Conservation (phyloP, 2,329 filamentous ascomycete genomes). For the Exserohilum rostratum region DNA sequence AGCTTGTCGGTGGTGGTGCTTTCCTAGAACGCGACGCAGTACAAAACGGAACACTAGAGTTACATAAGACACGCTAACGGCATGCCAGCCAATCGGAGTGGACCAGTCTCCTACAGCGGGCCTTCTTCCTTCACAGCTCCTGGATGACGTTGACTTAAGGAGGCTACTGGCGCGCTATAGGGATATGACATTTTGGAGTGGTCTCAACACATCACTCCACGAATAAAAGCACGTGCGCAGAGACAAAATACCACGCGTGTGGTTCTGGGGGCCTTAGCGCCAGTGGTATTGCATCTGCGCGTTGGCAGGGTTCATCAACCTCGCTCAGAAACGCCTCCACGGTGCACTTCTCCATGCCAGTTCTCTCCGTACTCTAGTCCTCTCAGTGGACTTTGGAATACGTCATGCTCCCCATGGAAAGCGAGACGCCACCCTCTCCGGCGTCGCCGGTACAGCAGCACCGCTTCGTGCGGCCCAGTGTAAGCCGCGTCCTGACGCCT, state of each 20-base stretch:
- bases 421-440: slow-evolving; percentile 34
- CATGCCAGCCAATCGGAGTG: slow-evolving; percentile 5
- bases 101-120: background rate
- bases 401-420: slow-evolving; percentile 30
- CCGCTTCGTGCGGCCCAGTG: slow-evolving; percentile 46
- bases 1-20: background rate
- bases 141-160: background rate
- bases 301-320: slow-evolving; percentile 18
- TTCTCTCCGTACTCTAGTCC: slow-evolving; percentile 18
- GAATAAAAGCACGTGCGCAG: background rate
- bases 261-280: slow-evolving; percentile 21
- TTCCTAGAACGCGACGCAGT: background rate
- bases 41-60: background rate
- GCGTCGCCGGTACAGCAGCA: slow-evolving; percentile 42
- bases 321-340: slow-evolving; percentile 3
- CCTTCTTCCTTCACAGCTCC: background rate
- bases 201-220: background rate
- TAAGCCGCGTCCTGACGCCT: slow-evolving; percentile 27
- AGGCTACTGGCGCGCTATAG: background rate
- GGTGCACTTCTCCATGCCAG: slow-evolving; percentile 1
- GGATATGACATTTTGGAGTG: background rate
- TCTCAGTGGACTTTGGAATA: background rate
- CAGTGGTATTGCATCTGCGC: slow-evolving; percentile 19
- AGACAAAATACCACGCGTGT: slow-evolving; percentile 4
- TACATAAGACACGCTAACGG: slow-evolving; percentile 4